Conservation (phyloP, 2,329 filamentous ascomycete genomes). For the Colletotrichum sp. region DNA sequence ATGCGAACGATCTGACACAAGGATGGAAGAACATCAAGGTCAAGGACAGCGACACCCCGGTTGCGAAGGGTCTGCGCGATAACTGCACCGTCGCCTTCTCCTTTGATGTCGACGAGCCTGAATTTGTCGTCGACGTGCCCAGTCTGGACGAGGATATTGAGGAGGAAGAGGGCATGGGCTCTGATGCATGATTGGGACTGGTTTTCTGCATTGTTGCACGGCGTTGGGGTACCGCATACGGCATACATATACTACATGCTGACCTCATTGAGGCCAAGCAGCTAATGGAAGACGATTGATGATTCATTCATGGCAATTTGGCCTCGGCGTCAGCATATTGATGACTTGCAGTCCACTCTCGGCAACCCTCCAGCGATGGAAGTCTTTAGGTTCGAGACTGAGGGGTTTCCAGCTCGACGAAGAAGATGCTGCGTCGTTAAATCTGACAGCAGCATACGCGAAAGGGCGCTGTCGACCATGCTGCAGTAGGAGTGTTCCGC, state of each 20-base stretch:
- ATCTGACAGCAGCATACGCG: not conserved
- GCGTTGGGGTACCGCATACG: not conserved
- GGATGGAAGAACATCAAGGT: slow-evolving; percentile 56
- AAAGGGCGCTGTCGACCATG: not conserved
- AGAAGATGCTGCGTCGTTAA: not conserved
- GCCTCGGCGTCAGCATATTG: not conserved
- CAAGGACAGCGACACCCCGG: slow-evolving; percentile 41
- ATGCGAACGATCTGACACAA: slow-evolving; percentile 46
- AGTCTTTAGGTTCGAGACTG: not conserved
- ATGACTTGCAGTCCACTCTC: not conserved
- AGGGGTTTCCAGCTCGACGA: not conserved
- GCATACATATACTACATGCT: not conserved
- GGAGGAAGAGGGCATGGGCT: slow-evolving; percentile 38
- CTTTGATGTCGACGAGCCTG: slow-evolving; percentile 43
- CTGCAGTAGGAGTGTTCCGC: not conserved
- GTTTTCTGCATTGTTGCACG: not conserved
- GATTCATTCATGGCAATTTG: not conserved
- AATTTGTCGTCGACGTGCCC: slow-evolving; percentile 53
- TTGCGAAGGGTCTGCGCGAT: slow-evolving; percentile 49
- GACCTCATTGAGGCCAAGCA: not conserved
- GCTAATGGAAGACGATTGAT: not conserved
- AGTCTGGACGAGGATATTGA: slow-evolving; percentile 43
- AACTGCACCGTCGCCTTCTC: slow-evolving; percentile 56
- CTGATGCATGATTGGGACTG: not conserved
- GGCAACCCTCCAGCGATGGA: not conserved